Evolutionary conservation across 176 grass and related monocot genomes (phyloP).

Genomic region (Bothriochloa decipiens): DNA sequence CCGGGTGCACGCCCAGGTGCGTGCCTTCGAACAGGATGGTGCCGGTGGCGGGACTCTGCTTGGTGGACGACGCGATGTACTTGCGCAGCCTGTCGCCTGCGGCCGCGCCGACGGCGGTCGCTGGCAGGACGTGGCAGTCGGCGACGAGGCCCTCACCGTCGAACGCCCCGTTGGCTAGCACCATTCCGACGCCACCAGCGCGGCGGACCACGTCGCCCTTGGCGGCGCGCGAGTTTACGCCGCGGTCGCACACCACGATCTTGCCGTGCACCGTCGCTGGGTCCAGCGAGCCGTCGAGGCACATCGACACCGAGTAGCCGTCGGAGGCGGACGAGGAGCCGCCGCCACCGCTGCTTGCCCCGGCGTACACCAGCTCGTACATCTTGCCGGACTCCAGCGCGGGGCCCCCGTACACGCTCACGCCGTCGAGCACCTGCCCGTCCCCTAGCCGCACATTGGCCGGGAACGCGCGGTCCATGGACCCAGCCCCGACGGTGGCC

Average conservation of each 20-base stretch:
- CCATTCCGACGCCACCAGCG: constrained; percentile 78
- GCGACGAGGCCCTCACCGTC: constrained; percentile 92
- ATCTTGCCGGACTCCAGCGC: constrained; percentile 59
- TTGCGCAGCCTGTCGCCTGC: constrained; percentile 68
- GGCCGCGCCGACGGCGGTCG: constrained; percentile 71
- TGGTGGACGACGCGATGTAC: constrained; percentile 65
- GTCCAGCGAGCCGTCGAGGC: constrained; percentile 89
- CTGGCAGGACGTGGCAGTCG: constrained; percentile 87
- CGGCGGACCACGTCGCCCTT: constrained; percentile 85
- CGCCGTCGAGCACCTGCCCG: constrained; percentile 70
- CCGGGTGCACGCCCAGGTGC: constrained; percentile 78
- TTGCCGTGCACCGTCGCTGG: constrained; percentile 52
- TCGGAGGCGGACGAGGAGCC: constrained; percentile 39
- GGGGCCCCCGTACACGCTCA: constrained; percentile 84
- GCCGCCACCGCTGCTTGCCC: constrained; percentile 35
- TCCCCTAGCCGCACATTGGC: constrained; percentile 77
- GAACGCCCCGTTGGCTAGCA: constrained; percentile 88
- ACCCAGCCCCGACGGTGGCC: constrained; percentile 82
- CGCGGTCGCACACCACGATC: constrained; percentile 91
- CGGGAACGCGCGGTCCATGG: constrained; percentile 94
- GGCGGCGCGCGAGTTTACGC: constrained; percentile 78
- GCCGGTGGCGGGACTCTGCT: constrained; percentile 60
- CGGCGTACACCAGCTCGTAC: constrained; percentile 74
- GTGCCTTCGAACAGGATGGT: constrained; percentile 90
- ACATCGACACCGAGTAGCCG: constrained; percentile 83